These are phyloP conservation scores for Chlamydomonas reinhardtii DNA, from an alignment of 163 green algal species.

Conservation along the genomic window DNA sequence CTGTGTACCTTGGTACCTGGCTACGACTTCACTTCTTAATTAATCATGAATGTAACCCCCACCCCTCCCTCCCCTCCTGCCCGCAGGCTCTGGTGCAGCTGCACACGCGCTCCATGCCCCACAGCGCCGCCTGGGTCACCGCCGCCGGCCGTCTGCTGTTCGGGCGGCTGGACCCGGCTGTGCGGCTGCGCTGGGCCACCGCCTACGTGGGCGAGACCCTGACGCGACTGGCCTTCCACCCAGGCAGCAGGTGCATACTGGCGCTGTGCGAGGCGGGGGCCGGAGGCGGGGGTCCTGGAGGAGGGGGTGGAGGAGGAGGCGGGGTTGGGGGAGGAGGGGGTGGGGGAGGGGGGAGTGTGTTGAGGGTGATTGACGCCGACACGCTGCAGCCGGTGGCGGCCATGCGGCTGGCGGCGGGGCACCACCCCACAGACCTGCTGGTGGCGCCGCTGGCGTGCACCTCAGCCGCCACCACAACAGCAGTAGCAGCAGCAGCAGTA, in stretches of 20 bases:
- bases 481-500: too few species aligned
- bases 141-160: constrained; percentile 42
- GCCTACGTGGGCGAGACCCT: constrained; percentile 54
- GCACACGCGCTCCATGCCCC: constrained; percentile 23
- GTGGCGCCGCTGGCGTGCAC: constrained; percentile 43
- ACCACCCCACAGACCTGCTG: constrained; percentile 29
- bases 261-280: constrained; percentile 27
- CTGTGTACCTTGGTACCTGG: too few species aligned
- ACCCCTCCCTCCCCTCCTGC: too few species aligned
- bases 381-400: constrained; percentile 40
- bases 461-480: not conserved
- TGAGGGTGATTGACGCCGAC: constrained; percentile 54
- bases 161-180: constrained; percentile 35
- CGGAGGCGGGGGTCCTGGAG: not conserved
- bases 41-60: too few species aligned
- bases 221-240: constrained; percentile 45
- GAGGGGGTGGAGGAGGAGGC: not conserved
- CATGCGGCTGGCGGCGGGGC: constrained; percentile 31
- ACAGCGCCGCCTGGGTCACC: constrained; percentile 38
- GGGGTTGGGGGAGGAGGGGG: too few species aligned
- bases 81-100: constrained; percentile 29
- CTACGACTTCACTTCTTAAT: too few species aligned
- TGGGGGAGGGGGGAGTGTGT: not conserved
- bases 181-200: constrained; percentile 51
- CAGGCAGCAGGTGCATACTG: constrained; percentile 41